These are phyloP conservation scores for Rhypophila decipiens DNA, from an alignment of 495 filamentous ascomycete species.

Conservation along the genomic window DNA sequence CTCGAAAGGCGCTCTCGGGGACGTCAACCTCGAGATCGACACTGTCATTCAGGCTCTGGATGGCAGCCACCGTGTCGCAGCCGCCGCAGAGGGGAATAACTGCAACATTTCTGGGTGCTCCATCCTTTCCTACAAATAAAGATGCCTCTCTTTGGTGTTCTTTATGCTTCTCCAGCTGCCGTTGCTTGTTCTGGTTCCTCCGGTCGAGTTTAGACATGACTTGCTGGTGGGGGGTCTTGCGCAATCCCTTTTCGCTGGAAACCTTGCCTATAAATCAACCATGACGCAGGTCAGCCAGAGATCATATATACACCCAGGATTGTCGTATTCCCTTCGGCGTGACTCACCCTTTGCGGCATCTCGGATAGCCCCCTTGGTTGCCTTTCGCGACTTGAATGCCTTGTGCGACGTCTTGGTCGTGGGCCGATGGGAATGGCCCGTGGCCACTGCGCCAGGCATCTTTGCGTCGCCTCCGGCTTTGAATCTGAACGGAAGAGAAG, in stretches of 20 bases:
- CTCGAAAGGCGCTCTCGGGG: conserved; percentile 48
- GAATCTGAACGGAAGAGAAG: conserved; percentile 78
- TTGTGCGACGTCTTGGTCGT: conserved; percentile 85
- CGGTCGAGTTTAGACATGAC: conserved; percentile 95
- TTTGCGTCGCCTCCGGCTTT: conserved; percentile 69
- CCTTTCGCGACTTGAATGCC: conserved; percentile 82
- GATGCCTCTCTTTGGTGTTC: conserved; percentile 68
- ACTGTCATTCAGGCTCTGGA: conserved; percentile 65
- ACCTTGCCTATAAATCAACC: conserved; percentile 31
- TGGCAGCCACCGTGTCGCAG: conserved; percentile 57
- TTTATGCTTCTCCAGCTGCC: conserved; percentile 69
- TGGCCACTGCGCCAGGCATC: conserved; percentile 50
- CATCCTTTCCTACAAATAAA: conserved; percentile 76
- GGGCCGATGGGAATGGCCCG: conserved; percentile 75
- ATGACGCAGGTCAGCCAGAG: neutral
- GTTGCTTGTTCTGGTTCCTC: conserved; percentile 86
- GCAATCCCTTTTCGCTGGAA: conserved; percentile 49
- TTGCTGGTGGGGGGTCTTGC: conserved; percentile 90
- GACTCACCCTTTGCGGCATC: conserved; percentile 65
- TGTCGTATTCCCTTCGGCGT: conserved; percentile 2
- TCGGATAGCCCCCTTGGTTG: conserved; percentile 79
- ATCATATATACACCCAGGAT: neutral
- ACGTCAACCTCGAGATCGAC: conserved; percentile 72
- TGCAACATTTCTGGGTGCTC: conserved; percentile 86
- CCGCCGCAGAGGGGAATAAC: conserved; percentile 76